A percentile compares a stretch with the other conserved stretches of the same genome.
Evolutionary conservation across 495 filamentous ascomycete species (phyloP).

Genomic region (Bombardia bombarda): DNA sequence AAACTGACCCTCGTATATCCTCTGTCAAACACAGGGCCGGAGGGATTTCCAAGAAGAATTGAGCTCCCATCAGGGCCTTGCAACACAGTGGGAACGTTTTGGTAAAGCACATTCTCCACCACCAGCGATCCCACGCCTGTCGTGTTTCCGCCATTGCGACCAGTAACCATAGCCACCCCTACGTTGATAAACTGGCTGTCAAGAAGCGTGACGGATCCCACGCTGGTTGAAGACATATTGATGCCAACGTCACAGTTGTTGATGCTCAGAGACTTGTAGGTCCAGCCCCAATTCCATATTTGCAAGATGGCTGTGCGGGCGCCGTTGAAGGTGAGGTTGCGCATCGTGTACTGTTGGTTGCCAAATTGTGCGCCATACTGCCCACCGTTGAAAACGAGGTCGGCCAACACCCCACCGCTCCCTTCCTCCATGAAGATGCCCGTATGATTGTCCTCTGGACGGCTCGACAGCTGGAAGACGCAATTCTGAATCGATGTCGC

Average conservation of each 20-base stretch:
- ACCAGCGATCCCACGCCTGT: slow-evolving; percentile 62
- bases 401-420: slow-evolving; percentile 63
- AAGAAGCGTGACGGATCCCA: slow-evolving; percentile 69
- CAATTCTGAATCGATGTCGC: slow-evolving; percentile 86
- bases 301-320: slow-evolving; percentile 76
- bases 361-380: slow-evolving; percentile 53
- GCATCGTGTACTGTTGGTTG: slow-evolving; percentile 85
- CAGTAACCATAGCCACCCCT: slow-evolving; percentile 51
- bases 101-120: slow-evolving; percentile 67
- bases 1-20: slow-evolving; percentile 34
- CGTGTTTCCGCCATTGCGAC: slow-evolving; percentile 44
- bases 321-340: slow-evolving; percentile 76
- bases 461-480: slow-evolving; percentile 60
- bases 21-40: slow-evolving; percentile 11
- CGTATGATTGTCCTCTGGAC: slow-evolving; percentile 53
- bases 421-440: slow-evolving; percentile 71
- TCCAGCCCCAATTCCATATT: slow-evolving; percentile 91
- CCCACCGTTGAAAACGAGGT: slow-evolving; percentile 66
- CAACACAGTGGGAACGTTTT: slow-evolving; percentile 45
- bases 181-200: slow-evolving; percentile 71
- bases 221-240: slow-evolving; percentile 62
- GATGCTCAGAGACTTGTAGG: slow-evolving; percentile 68
- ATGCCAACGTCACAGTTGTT: slow-evolving; percentile 68
- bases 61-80: slow-evolving; percentile 36
- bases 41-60: slow-evolving; percentile 33